phyloP scores from a whole-genome alignment of 2,329 filamentous ascomycete genomes.

The Alternaria infectoria region DNA sequence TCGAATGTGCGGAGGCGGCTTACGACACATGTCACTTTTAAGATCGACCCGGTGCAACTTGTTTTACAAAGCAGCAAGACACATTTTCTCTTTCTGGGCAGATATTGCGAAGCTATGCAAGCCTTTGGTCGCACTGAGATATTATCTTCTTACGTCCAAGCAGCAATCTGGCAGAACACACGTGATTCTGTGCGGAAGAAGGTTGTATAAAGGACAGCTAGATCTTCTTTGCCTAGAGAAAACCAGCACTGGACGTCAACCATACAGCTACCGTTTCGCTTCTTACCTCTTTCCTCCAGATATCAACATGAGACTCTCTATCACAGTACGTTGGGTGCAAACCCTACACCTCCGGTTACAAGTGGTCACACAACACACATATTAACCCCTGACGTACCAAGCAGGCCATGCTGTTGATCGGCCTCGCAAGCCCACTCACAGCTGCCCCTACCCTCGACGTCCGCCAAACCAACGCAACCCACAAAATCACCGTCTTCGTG shows the following conservation, averaged over 20 bases:
- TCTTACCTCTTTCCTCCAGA: background rate
- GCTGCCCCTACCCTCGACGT: background rate
- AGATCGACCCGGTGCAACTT: background rate
- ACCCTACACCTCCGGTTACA: background rate
- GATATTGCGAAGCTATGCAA: background rate
- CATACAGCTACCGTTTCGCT: background rate
- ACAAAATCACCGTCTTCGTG: background rate
- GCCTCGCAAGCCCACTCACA: background rate
- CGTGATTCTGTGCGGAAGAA: background rate
- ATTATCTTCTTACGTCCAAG: background rate
- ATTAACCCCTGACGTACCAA: background rate
- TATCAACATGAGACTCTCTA: background rate
- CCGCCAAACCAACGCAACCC: background rate
- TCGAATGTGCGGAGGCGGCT: background rate
- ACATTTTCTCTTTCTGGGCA: background rate
- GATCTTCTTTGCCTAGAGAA: background rate
- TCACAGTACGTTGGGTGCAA: background rate
- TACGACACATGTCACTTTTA: background rate
- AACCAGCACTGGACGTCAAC: background rate
- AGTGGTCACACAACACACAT: background rate
- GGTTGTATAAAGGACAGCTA: background rate
- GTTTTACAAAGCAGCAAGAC: background rate
- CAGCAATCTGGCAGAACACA: background rate
- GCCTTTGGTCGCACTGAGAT: background rate
- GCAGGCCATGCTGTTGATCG: background rate